Evolutionary conservation across 2,329 filamentous ascomycete species (phyloP).

Genomic region (Trichoderma guizhouense): DNA sequence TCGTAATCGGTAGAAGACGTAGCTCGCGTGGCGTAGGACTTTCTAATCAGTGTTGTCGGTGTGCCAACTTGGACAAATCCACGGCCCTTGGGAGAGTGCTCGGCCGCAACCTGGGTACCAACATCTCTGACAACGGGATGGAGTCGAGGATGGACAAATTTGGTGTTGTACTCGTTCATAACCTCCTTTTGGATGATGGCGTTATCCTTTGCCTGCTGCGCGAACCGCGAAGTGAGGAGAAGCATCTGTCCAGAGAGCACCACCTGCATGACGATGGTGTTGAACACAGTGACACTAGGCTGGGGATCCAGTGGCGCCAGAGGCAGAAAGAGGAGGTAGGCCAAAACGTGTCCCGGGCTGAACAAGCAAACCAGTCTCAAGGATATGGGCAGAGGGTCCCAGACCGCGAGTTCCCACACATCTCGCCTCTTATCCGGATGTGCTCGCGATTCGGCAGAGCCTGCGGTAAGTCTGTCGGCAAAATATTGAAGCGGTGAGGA

Average conservation of each 20-base stretch:
- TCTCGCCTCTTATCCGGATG: conserved; percentile 79
- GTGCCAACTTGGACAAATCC: conserved; percentile 50
- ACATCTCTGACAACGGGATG: conserved; percentile 76
- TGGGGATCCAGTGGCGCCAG: conserved; percentile 69
- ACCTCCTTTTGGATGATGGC: conserved; percentile 86
- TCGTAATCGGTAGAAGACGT: conserved; percentile 78
- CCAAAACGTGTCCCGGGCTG: conserved; percentile 86
- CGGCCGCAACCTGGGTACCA: conserved; percentile 68
- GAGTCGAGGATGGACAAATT: conserved; percentile 89
- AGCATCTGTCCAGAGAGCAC: conserved; percentile 76
- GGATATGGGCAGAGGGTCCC: conserved; percentile 86
- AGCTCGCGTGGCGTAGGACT: conserved; percentile 75
- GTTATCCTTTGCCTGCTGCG: conserved; percentile 81
- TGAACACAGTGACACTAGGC: conserved; percentile 83
- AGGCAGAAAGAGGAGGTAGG: conserved; percentile 87
- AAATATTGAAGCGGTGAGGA: conserved; percentile 73
- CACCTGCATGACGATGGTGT: conserved; percentile 70
- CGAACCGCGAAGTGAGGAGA: conserved; percentile 69
- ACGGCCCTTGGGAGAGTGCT: conserved; percentile 39
- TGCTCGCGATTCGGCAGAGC: conserved; percentile 75
- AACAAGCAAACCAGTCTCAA: conserved; percentile 84
- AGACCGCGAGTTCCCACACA: conserved; percentile 91
- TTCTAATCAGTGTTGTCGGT: conserved; percentile 62
- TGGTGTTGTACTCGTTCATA: conserved; percentile 90
- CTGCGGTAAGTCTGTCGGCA: conserved; percentile 61